Percentiles rank a stretch among this genome's conserved stretches.
These are phyloP conservation scores for Zizania palustris DNA, from an alignment of 202 grass and related monocot genomes.

Conservation along the genomic window DNA sequence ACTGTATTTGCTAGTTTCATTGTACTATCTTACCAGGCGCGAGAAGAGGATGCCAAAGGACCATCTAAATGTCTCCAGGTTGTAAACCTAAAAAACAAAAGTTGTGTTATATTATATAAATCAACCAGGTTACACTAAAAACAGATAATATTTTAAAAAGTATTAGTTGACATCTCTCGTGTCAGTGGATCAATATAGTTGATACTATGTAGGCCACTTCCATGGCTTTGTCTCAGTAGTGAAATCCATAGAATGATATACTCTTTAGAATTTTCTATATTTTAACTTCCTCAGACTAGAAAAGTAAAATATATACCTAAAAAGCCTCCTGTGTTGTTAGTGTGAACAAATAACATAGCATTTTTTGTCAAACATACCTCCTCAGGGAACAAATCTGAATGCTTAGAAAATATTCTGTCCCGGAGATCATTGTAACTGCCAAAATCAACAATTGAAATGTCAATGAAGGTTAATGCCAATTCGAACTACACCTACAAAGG, in stretches of 20 bases:
- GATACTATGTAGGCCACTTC: not conserved
- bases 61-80: conserved; percentile 88
- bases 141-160: not conserved
- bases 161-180: not conserved
- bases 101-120: not conserved
- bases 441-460: conserved; percentile 34
- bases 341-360: conserved; percentile 27
- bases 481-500: not conserved
- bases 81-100: conserved; percentile 71
- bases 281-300: conserved; percentile 8
- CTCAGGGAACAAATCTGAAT: conserved; percentile 85
- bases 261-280: not conserved
- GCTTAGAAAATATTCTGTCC: conserved; percentile 83
- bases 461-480: conserved; percentile 15
- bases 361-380: conserved; percentile 58
- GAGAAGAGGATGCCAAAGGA: conserved; percentile 99
- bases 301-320: not conserved
- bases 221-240: conserved; percentile 21
- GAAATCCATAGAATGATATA: conserved; percentile 7
- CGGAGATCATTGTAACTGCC: conserved; percentile 83
- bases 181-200: conserved; percentile 34
- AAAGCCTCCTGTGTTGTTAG: not conserved
- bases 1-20: conserved; percentile 28
- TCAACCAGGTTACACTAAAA: conserved; percentile 29
- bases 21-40: conserved; percentile 69